Evolutionary conservation across 164 flowering plant species (phyloP).

Genomic region (Vitis rupestris): DNA sequence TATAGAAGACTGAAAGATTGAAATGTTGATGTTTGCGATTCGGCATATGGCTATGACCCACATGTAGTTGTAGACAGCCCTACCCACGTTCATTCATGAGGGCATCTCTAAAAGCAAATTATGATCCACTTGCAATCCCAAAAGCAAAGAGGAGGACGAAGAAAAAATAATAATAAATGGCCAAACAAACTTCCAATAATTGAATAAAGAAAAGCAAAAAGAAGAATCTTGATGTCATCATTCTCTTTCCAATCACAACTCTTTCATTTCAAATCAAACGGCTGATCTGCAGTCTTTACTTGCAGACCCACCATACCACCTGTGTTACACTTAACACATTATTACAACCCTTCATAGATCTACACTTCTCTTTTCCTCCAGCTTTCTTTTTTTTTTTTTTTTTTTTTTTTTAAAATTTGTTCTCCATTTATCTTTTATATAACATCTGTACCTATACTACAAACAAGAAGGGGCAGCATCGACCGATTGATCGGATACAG

Average conservation of each 20-base stretch:
- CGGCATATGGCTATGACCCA: background rate
- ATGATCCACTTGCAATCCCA: background rate
- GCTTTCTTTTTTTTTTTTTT: background rate
- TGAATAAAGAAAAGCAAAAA: background rate
- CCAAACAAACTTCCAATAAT: background rate
- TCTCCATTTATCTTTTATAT: conserved; percentile 12
- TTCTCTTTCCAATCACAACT: conserved; percentile 11
- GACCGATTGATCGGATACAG: conserved; percentile 2
- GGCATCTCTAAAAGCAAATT: conserved; percentile 5
- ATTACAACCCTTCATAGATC: conserved; percentile 24
- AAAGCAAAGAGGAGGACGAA: background rate
- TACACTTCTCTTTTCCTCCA: conserved; percentile 7
- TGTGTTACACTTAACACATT: conserved; percentile 7
- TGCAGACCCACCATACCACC: conserved; percentile 15
- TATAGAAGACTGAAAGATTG: no score
- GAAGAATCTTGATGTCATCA: conserved; percentile 16
- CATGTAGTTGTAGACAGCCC: background rate
- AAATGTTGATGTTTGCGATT: no score
- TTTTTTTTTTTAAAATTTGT: background rate
- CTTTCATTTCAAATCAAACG: conserved; percentile 9
- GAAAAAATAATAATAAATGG: background rate
- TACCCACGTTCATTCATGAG: background rate
- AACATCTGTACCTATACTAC: conserved; percentile 17
- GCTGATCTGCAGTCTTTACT: conserved; percentile 26
- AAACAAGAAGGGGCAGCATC: conserved; percentile 4